phyloP scores from a whole-genome alignment of 1,284 basidiomycete species.

The Boletus hoseneyae region DNA sequence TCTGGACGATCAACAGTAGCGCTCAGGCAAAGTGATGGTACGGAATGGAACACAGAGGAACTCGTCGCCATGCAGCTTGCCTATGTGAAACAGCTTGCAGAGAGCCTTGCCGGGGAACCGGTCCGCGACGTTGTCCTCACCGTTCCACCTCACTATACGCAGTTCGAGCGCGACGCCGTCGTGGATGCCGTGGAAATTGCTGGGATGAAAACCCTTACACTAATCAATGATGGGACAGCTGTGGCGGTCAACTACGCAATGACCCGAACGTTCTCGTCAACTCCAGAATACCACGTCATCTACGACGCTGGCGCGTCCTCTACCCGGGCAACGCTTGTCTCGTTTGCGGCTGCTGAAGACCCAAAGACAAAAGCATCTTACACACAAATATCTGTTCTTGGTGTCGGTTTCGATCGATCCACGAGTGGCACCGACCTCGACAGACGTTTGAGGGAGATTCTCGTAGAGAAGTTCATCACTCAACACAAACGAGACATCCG shows the following conservation, averaged over 20 bases:
- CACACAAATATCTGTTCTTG: conserved; percentile 73
- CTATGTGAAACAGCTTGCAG: conserved; percentile 88
- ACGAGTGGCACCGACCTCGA: conserved; percentile 86
- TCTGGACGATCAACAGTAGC: conserved; percentile 61
- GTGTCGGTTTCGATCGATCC: conserved; percentile 78
- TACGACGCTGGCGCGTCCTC: conserved; percentile 93
- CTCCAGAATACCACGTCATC: conserved; percentile 85
- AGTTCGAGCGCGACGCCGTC: conserved; percentile 85
- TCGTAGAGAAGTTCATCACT: conserved; percentile 73
- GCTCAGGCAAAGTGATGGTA: conserved; percentile 55
- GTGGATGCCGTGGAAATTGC: conserved; percentile 90
- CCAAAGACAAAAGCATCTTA: conserved; percentile 50
- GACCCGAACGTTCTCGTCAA: conserved; percentile 79
- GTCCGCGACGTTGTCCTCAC: conserved; percentile 82
- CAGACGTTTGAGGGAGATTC: conserved; percentile 76
- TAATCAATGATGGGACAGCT: conserved; percentile 92
- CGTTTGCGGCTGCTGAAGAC: conserved; percentile 62
- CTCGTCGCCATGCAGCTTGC: conserved; percentile 92
- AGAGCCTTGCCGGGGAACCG: conserved; percentile 70
- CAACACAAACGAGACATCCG: conserved; percentile 64
- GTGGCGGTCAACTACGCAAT: conserved; percentile 96
- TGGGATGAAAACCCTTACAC: conserved; percentile 77
- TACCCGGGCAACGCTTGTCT: conserved; percentile 83
- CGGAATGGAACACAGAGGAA: conserved; percentile 83
- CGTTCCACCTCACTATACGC: conserved; percentile 84